A percentile compares a stretch with the other conserved stretches of the same genome.
Evolutionary conservation across 345 rosid species (phyloP).

Genomic region (Aquilaria sinensis): DNA sequence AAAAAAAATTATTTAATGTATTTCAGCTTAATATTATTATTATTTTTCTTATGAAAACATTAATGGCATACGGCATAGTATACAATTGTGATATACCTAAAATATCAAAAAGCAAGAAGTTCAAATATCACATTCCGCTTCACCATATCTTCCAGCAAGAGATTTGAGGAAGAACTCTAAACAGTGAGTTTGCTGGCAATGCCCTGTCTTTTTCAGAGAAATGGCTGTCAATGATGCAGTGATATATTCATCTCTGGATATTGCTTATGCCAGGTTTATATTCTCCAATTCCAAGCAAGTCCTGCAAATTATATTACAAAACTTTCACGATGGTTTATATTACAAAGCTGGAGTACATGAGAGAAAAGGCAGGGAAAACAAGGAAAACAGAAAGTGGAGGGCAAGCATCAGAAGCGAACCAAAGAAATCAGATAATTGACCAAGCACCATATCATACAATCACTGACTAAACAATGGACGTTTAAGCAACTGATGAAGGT

Average conservation of each 20-base stretch:
- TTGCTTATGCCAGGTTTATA: conserved; percentile 50
- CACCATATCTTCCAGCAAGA: no score
- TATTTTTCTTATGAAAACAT: no score
- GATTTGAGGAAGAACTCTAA: not conserved
- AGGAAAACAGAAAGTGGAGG: not conserved
- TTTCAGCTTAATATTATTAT: no score
- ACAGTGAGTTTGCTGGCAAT: not conserved
- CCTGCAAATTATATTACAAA: conserved; percentile 29
- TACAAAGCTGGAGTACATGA: not conserved
- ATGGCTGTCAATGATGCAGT: not conserved
- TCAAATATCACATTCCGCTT: no score
- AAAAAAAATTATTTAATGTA: no score
- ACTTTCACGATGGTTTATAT: not conserved
- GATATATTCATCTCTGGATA: conserved; percentile 25
- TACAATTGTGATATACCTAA: no score
- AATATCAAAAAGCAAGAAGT: no score
- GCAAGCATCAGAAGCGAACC: not conserved
- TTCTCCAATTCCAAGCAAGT: conserved; percentile 77
- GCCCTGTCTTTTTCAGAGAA: no score
- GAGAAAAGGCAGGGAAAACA: not conserved
- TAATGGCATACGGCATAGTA: no score
- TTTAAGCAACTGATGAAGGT: not conserved
- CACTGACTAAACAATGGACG: not conserved
- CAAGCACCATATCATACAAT: not conserved
- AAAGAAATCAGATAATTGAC: not conserved